Evolutionary conservation across 2,329 filamentous ascomycete species (phyloP).

Genomic region (Ophiocordyceps camponoti-rufipedis): DNA sequence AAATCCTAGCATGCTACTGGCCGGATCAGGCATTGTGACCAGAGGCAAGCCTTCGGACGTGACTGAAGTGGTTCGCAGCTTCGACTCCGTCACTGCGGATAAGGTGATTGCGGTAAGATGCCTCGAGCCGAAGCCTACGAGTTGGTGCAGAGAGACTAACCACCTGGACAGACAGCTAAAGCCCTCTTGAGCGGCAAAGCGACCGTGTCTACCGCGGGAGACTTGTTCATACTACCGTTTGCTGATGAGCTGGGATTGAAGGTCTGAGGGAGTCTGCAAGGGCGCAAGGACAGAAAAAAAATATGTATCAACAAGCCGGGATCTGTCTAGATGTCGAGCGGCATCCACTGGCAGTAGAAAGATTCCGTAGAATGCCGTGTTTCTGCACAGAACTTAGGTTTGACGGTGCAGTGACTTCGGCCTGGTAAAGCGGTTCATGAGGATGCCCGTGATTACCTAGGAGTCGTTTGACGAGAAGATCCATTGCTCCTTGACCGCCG

Average conservation of each 20-base stretch:
- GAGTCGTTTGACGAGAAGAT: too few relatives aligned
- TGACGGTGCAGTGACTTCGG: too few relatives aligned
- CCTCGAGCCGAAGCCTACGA: neutral
- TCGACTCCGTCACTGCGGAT: slow-evolving; percentile 67
- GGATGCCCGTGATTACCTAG: too few relatives aligned
- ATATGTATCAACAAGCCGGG: slow-evolving; percentile 24
- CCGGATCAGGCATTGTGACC: slow-evolving; percentile 69
- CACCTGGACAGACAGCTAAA: slow-evolving; percentile 57
- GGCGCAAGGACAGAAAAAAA: slow-evolving; percentile 3
- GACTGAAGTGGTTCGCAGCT: slow-evolving; percentile 56
- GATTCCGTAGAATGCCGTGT: slow-evolving; percentile 21
- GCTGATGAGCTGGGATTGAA: slow-evolving; percentile 87
- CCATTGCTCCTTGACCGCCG: neutral
- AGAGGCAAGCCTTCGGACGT: slow-evolving; percentile 72
- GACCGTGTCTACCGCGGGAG: slow-evolving; percentile 75
- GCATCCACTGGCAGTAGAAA: slow-evolving; percentile 20
- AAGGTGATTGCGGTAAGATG: slow-evolving; percentile 67
- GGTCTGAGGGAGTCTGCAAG: slow-evolving; percentile 44
- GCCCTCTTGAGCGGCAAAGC: slow-evolving; percentile 75
- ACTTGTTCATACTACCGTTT: slow-evolving; percentile 78
- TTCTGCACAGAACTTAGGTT: slow-evolving; percentile 5
- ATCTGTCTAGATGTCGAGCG: slow-evolving; percentile 18
- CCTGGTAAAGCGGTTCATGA: too few relatives aligned
- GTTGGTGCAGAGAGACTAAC: neutral
- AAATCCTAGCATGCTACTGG: slow-evolving; percentile 60